Conservation (phyloP, 257 asterid genomes). For the Anisodus tanguticus region DNA sequence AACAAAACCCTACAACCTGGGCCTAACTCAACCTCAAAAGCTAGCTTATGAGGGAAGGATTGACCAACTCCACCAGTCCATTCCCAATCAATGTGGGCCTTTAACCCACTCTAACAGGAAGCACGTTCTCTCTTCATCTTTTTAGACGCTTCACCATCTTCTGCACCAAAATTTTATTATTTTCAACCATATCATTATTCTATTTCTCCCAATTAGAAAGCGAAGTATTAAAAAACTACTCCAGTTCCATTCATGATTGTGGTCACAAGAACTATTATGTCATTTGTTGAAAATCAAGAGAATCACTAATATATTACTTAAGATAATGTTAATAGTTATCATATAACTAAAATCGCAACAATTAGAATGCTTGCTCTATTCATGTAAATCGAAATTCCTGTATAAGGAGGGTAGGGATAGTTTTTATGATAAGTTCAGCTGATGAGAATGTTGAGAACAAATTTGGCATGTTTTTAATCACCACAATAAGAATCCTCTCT, state of each 20-base stretch:
- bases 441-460: too few relatives aligned
- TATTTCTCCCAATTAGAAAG: neutral
- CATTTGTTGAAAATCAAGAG: neutral
- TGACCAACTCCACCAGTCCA: too few relatives aligned
- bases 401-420: neutral
- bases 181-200: too few relatives aligned
- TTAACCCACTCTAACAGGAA: too few relatives aligned
- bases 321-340: neutral
- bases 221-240: neutral
- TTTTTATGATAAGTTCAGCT: too few relatives aligned
- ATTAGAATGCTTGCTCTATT: neutral
- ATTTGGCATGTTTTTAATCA: neutral
- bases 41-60: too few relatives aligned
- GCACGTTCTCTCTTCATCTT: too few relatives aligned
- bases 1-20: too few relatives aligned
- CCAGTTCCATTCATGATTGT: neutral
- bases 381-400: neutral
- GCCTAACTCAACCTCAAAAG: too few relatives aligned
- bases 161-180: too few relatives aligned
- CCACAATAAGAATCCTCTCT: neutral
- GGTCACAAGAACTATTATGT: neutral
- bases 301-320: neutral
- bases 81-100: too few relatives aligned
- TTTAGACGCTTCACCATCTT: too few relatives aligned
- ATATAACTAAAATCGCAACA: neutral